Base-by-base conservation (phyloP, 2,329 filamentous ascomycete genomes). In the Mariannaea sp. region DNA sequence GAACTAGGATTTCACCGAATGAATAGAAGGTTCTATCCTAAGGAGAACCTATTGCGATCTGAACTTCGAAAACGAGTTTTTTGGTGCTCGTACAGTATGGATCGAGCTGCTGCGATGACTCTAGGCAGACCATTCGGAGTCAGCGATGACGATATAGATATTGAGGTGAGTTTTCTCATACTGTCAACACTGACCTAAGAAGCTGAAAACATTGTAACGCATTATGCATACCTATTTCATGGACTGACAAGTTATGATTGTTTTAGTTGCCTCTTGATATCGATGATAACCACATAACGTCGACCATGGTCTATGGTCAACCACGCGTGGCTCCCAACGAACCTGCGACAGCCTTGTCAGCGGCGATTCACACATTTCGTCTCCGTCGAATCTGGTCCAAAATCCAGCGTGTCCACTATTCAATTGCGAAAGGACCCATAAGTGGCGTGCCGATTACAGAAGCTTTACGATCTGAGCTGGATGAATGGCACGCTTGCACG, bases 1-100 rank as follows among this genome's bases (percentile, higher is more conserved):
- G 55, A 57, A 24, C 50, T 57, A 3, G 55, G 55, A 3, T 57
- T 54, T 30, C 55, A 57, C 17, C 50, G 55, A 6, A 49, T 20
- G 5, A 9, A 20, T 9, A 54, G 29, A 4, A 47, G 35, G 3
- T 14, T 57, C 4, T 13, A 26, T 3, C n/a, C 32, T 1, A 32
- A 10, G 2, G 8, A 30, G 7, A 36, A 54, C 7, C 27, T 51
- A 2, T 32, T 57, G 4, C 45, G 33, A 7, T 32, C 43, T 14
- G 55, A 57, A 22, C 12, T 57, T 22, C 49, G 55, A 5, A 57
- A 53, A 13, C 33, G 55, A 35, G 46, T 54, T 0, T 54, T 57
- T 29, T 54, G 55, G 55, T 49, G 46, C 16, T 40, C 50, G 16
- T 32, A 47, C 3, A 33, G 20, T 16, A 57, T 57, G 13, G 55